These are phyloP conservation scores for Fusarium duplospermum DNA, from an alignment of 2,329 filamentous ascomycete genomes.

Conservation along the genomic window DNA sequence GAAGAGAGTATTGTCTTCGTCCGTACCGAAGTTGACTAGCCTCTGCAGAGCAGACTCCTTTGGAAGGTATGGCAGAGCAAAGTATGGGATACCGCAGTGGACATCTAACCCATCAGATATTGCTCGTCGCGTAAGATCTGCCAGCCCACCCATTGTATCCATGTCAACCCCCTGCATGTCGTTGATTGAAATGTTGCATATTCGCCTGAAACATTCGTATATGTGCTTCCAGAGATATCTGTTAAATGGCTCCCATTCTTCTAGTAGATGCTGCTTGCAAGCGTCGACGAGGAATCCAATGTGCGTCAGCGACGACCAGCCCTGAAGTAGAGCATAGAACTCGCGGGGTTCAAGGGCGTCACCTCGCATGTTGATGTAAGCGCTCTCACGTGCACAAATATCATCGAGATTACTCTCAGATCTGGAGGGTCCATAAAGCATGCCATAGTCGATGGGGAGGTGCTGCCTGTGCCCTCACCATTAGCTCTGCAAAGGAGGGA, in stretches of 20 bases:
- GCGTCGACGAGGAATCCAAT: neutral
- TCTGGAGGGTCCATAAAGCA: neutral
- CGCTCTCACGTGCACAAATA: neutral
- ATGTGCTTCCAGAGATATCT: neutral
- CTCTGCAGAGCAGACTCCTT: too few species aligned
- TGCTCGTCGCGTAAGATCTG: neutral
- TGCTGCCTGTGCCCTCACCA: neutral
- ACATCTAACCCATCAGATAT: neutral
- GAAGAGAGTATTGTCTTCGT: neutral
- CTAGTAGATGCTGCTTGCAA: neutral
- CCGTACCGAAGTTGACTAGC: too few species aligned
- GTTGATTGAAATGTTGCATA: neutral
- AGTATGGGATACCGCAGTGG: neutral
- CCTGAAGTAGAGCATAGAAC: neutral
- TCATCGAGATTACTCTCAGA: too few species aligned
- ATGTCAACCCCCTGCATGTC: neutral
- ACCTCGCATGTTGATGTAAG: neutral
- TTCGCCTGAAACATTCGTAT: rapidly evolving
- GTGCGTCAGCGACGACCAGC: neutral
- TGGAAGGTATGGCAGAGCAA: too few species aligned
- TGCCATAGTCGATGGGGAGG: neutral
- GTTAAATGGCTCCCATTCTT: neutral
- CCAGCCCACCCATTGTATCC: neutral
- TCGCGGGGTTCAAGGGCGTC: neutral
- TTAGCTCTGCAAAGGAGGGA: neutral